phyloP scores from a whole-genome alignment of 2,329 filamentous ascomycete species.

The Cytospora piceae region DNA sequence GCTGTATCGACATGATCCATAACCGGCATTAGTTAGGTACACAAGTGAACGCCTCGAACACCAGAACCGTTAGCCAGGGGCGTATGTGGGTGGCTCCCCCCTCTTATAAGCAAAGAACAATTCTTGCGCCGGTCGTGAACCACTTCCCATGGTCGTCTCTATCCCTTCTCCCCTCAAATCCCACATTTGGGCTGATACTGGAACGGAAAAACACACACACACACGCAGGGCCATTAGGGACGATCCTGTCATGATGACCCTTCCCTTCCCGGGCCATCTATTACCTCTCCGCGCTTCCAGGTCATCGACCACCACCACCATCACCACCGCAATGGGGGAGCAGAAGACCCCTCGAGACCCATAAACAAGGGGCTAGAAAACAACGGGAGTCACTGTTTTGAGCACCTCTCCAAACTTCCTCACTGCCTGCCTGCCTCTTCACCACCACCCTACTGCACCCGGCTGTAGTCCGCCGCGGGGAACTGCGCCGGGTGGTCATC shows the following conservation, averaged over 20 bases:
- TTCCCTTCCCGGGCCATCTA: not conserved
- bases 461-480: conserved; percentile 61
- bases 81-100: not conserved
- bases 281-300: not conserved
- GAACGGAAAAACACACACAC: not conserved
- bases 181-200: not conserved
- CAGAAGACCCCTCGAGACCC: not conserved
- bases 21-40: conserved; percentile 20
- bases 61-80: conserved; percentile 14
- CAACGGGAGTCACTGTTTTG: not conserved
- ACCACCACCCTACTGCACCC: conserved; percentile 42
- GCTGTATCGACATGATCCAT: conserved; percentile 24
- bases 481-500: conserved; percentile 56
- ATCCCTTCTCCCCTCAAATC: not conserved
- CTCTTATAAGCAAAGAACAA: conserved; percentile 22
- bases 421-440: conserved; percentile 26
- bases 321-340: not conserved
- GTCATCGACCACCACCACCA: not conserved
- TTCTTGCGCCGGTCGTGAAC: conserved; percentile 23
- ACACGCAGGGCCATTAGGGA: conserved; percentile 2
- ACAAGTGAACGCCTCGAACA: conserved; percentile 30
- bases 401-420: not conserved
- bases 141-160: conserved; percentile 14
- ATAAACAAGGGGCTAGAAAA: not conserved
- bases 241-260: not conserved